Evolutionary conservation across 2,329 filamentous ascomycete genomes (phyloP).

Genomic region (Conoideocrella luteorostrata): DNA sequence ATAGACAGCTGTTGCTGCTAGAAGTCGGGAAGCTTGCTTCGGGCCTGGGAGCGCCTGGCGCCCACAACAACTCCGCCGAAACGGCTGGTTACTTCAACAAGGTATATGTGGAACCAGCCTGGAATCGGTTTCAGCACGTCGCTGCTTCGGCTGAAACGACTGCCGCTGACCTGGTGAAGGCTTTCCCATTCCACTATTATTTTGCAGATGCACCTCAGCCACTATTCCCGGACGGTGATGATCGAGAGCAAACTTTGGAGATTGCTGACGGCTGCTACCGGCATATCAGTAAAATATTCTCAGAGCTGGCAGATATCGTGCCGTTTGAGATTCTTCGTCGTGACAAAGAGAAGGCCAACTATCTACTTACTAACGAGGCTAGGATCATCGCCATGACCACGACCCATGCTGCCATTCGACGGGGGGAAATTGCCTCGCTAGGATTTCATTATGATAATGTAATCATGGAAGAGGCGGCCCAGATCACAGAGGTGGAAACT

Average conservation of each 20-base stretch:
- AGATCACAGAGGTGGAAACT: conserved; percentile 95
- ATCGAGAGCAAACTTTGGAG: conserved; percentile 64
- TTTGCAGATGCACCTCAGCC: conserved; percentile 84
- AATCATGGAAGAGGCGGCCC: conserved; percentile 96
- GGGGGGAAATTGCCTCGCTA: conserved; percentile 82
- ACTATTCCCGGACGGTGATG: conserved; percentile 63
- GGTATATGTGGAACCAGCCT: conserved; percentile 83
- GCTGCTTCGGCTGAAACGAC: conserved; percentile 50
- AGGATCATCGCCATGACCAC: conserved; percentile 98
- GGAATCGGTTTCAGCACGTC: conserved; percentile 69
- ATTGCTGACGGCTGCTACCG: conserved; percentile 78
- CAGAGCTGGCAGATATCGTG: conserved; percentile 83
- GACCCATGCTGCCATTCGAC: conserved; percentile 91
- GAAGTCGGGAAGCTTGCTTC: conserved; percentile 83
- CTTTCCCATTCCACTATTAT: conserved; percentile 84
- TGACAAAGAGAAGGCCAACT: conserved; percentile 90
- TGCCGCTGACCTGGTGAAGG: conserved; percentile 55
- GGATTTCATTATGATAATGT: conserved; percentile 98
- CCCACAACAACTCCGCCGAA: conserved; percentile 94
- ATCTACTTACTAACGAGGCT: conserved; percentile 91
- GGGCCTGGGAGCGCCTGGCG: conserved; percentile 80
- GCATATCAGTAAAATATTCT: conserved; percentile 85
- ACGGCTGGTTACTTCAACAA: conserved; percentile 95
- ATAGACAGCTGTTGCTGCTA: conserved; percentile 67
- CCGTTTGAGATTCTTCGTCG: conserved; percentile 91